These are phyloP conservation scores for Przewalskia tangutica DNA, from an alignment of 257 asterid genomes.

Conservation along the genomic window DNA sequence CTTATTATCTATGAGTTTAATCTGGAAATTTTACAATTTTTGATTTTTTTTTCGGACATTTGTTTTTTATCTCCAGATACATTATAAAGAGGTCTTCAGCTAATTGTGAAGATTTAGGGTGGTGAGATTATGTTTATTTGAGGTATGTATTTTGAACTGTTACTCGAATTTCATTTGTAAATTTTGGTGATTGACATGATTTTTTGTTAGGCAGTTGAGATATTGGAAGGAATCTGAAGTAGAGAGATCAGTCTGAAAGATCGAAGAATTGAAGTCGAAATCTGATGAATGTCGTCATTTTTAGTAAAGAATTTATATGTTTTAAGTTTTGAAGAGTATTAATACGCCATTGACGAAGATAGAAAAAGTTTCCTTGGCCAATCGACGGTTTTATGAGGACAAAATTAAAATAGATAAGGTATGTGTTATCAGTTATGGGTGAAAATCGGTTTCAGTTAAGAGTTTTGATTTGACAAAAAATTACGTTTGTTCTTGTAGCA, in stretches of 20 bases:
- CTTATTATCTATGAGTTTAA: background rate
- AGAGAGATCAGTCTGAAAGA: background rate
- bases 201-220: background rate
- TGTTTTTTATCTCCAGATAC: slow-evolving; percentile 13
- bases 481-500: background rate
- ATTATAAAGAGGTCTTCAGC: background rate
- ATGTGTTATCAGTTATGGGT: background rate
- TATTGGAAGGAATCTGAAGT: background rate
- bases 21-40: background rate
- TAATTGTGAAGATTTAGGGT: background rate
- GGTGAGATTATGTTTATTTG: background rate
- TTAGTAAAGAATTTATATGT: background rate
- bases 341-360: background rate
- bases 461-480: background rate
- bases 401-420: background rate
- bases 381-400: no score
- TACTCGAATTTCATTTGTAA: background rate
- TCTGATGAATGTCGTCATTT: slow-evolving; percentile 3
- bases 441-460: background rate
- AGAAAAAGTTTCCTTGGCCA: background rate
- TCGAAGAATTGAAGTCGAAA: background rate
- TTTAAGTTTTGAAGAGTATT: background rate
- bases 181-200: background rate
- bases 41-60: no score
- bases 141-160: background rate